Conservation (phyloP, 75 land plant genomes). For the Sequoia sempervirens region DNA sequence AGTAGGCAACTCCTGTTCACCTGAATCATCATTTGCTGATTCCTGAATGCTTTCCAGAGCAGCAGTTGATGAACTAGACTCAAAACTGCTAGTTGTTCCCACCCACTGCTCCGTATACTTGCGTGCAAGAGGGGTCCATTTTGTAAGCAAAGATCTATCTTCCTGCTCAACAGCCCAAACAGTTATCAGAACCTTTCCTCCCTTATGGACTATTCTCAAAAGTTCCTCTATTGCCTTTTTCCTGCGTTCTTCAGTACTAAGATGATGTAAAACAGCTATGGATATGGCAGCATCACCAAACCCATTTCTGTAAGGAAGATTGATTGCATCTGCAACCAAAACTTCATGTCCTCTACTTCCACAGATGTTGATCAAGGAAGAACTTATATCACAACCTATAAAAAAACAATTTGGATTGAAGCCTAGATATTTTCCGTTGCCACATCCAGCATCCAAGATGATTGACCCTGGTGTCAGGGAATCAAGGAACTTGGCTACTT, state of each 20-base stretch:
- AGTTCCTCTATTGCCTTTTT: constrained; percentile 82
- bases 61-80: constrained; percentile 29
- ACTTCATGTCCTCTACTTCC: constrained; percentile 79
- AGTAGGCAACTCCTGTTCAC: constrained; percentile 1
- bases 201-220: constrained; percentile 59
- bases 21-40: constrained; percentile 30
- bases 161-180: constrained; percentile 99
- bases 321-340: constrained; percentile 91
- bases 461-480: constrained; percentile 67
- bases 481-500: constrained; percentile 73
- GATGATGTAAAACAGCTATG: constrained; percentile 93
- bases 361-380: constrained; percentile 75
- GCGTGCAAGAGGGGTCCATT: constrained; percentile 82
- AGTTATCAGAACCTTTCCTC: constrained; percentile 76
- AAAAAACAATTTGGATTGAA: constrained; percentile 70
- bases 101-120: constrained; percentile 90
- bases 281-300: constrained; percentile 95
- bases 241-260: constrained; percentile 85
- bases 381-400: constrained; percentile 92
- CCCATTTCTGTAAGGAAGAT: constrained; percentile 69
- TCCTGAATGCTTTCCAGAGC: constrained; percentile 66
- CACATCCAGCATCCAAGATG: constrained; percentile 89
- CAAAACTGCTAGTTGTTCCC: constrained; percentile 38
- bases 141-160: constrained; percentile 61
- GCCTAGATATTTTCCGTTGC: constrained; percentile 96